Base-by-base conservation (phyloP, 2,329 filamentous ascomycete genomes). In the Proliferodiscus dingleyae region DNA sequence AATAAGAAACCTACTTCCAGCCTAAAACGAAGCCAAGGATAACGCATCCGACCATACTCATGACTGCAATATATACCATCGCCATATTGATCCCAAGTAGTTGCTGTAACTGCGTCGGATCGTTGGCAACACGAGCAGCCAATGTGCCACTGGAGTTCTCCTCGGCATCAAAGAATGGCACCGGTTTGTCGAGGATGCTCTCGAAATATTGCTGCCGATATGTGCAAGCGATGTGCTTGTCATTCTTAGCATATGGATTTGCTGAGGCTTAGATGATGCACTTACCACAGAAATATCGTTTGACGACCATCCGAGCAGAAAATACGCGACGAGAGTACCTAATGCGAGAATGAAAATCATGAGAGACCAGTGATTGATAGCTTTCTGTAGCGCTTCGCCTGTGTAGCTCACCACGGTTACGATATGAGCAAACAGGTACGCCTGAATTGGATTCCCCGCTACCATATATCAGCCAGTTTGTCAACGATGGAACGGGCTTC, bases 21-120 rank as follows among this genome's bases (percentile, higher is more conserved):
- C 83, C 83, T 60, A 84, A 88, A 3, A 74, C 70, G 56, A 87
- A 89, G 1, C 83, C 74, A 41, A 90, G 83, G 34, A 74, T 68
- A 11, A 87, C 65, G 6, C 77, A 79, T 0, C 84, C 85, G 7
- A 79, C 56, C 3, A 90, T 65, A 39, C 78, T 83, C 60, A 87
- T 83, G 18, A 84, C 59, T 7, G 82, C 79, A 16, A 82, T 77
- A 48, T 72, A 71, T 2, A 79, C 73, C 52, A 86, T 72, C 2
- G 80, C 70, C 59, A 64, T 61, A 24, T 71, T 75, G 0, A 68
- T 55, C 1, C 73, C 71, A 15, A 78, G 61, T 3, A 77, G 56
- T 47, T 78, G 73, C 55, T 72, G 68, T 0, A 78, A 54, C 21
- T 72, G 67, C 10, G 71, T 73, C 2, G 74, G 70, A 38, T 75